Conservation (phyloP, 108 stramenopile genomes). For the Cyclostephanos invisitatus region DNA sequence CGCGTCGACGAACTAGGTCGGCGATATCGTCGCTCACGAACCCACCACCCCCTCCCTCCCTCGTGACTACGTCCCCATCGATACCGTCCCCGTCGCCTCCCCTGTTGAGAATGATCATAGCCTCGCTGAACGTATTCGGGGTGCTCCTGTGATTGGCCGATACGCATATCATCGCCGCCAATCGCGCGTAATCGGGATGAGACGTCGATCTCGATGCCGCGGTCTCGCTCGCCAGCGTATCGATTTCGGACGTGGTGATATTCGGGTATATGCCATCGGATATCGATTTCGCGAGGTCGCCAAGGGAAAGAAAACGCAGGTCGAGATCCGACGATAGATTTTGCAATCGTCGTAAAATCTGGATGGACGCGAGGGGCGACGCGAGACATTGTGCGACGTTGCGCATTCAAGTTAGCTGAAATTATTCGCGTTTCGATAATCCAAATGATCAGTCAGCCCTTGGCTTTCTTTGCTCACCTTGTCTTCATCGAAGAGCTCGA, state of each 20-base stretch:
- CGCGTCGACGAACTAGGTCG: conserved; percentile 64
- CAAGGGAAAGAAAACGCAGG: conserved; percentile 47
- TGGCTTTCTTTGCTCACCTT: conserved; percentile 40
- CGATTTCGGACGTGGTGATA: conserved; percentile 89
- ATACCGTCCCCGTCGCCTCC: not conserved
- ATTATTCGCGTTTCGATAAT: not conserved
- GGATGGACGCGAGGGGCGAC: not conserved
- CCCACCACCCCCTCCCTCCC: conserved; percentile 41
- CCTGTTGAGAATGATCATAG: conserved; percentile 58
- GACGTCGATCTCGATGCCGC: conserved; percentile 92
- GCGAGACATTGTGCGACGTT: too few species aligned
- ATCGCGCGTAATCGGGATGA: conserved; percentile 90
- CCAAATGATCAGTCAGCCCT: too few species aligned
- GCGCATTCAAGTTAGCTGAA: not conserved
- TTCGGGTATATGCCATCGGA: conserved; percentile 83
- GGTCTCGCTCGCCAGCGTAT: conserved; percentile 94
- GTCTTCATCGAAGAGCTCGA: conserved; percentile 48
- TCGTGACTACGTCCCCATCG: not conserved
- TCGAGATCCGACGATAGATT: conserved; percentile 53
- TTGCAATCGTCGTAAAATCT: conserved; percentile 53
- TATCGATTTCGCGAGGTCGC: conserved; percentile 60
- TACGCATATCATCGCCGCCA: conserved; percentile 91
- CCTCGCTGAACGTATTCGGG: conserved; percentile 80
- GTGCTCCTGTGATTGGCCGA: conserved; percentile 89
- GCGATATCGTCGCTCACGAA: conserved; percentile 81